phyloP scores from a whole-genome alignment of 2,329 filamentous ascomycete species.

The Berkeleyomyces basicola region DNA sequence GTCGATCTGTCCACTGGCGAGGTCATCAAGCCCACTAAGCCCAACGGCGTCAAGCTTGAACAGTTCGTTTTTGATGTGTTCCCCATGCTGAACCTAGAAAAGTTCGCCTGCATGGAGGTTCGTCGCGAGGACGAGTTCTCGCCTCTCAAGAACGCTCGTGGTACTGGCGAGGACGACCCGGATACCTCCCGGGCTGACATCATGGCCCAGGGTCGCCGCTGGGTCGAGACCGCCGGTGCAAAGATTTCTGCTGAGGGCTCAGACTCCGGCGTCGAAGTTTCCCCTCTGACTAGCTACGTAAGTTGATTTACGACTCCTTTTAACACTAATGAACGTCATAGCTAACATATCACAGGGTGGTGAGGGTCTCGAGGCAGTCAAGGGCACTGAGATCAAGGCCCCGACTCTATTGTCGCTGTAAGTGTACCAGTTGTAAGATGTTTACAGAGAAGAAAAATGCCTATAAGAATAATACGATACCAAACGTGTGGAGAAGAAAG shows the following conservation, averaged over 20 bases:
- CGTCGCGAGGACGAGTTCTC: slow-evolving; percentile 96
- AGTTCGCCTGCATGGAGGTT: slow-evolving; percentile 93
- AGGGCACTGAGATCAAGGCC: slow-evolving; percentile 35
- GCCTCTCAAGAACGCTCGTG: slow-evolving; percentile 77
- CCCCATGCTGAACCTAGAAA: slow-evolving; percentile 61
- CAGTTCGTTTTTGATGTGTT: slow-evolving; percentile 81
- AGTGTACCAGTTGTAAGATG: not conserved
- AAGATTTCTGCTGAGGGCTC: slow-evolving; percentile 48
- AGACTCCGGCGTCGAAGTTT: slow-evolving; percentile 67
- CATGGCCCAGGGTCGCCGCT: slow-evolving; percentile 74
- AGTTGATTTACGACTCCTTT: slow-evolving; percentile 29
- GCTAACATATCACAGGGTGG: slow-evolving; percentile 30
- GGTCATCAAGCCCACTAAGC: slow-evolving; percentile 76
- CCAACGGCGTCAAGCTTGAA: slow-evolving; percentile 97
- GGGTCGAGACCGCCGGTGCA: slow-evolving; percentile 65
- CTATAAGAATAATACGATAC: not conserved
- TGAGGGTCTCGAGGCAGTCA: slow-evolving; percentile 42
- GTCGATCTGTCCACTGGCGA: slow-evolving; percentile 62
- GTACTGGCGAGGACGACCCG: slow-evolving; percentile 80
- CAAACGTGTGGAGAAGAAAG: not conserved
- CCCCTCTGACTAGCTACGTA: slow-evolving; percentile 89
- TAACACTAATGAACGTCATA: not conserved
- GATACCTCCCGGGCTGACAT: slow-evolving; percentile 87
- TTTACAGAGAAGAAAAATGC: not conserved
- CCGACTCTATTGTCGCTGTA: slow-evolving; percentile 28